A percentile compares a stretch with the other conserved stretches of the same genome.
These are phyloP conservation scores for Tagetes patula DNA, from an alignment of 129 eudicot species.

Conservation along the genomic window DNA sequence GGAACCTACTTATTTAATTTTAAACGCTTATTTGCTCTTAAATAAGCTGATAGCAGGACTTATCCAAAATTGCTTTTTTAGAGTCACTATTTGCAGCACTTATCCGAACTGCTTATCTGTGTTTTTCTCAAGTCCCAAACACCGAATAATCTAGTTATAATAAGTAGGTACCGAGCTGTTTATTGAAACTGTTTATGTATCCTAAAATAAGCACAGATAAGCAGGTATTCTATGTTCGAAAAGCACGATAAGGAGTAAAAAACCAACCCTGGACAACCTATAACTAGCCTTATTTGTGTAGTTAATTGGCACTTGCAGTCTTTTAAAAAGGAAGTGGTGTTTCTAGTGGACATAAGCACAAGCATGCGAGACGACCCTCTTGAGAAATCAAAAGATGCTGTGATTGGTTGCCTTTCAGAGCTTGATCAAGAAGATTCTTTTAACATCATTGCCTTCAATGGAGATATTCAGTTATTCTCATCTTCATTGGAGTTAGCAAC, in stretches of 20 bases:
- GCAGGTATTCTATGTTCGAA: neutral
- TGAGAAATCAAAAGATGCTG: conserved; percentile 58
- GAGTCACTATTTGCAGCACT: neutral
- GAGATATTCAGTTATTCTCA: conserved; percentile 45
- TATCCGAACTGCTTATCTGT: neutral
- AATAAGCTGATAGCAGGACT: neutral
- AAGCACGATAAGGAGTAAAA: neutral
- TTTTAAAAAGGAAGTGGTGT: conserved; percentile 70
- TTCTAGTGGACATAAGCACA: conserved; percentile 76
- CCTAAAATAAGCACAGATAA: conserved; percentile 4
- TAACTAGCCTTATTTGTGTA: conserved; percentile 10
- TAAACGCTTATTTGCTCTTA: neutral
- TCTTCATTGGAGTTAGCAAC: conserved; percentile 63
- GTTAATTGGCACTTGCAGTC: conserved; percentile 38
- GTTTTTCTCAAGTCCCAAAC: neutral
- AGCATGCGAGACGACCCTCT: conserved; percentile 82
- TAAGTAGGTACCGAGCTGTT: neutral
- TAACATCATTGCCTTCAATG: conserved; percentile 83
- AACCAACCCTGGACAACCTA: neutral
- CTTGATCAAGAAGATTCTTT: conserved; percentile 63
- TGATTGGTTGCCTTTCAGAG: conserved; percentile 50
- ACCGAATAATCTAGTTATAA: neutral
- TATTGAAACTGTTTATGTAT: neutral
- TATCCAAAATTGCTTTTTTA: neutral
- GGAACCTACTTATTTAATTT: too few relatives aligned